phyloP scores from a whole-genome alignment of 1,139 yeast species.

The Wickerhamiella infanticola region DNA sequence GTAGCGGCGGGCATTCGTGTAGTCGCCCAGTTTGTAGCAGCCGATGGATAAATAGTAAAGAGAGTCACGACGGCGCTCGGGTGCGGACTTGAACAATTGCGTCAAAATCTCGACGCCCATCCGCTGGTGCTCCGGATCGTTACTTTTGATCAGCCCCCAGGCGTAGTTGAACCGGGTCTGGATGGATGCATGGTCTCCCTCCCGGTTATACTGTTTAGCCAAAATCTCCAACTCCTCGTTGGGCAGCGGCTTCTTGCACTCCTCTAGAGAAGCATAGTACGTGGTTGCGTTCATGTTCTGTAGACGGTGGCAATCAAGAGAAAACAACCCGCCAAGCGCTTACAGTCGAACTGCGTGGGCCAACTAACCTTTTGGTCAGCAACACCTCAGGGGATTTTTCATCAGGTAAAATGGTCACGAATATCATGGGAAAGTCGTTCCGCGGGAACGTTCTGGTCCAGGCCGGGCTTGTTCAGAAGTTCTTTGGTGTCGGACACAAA shows the following conservation, averaged over 20 bases:
- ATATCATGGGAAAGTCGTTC: conserved; percentile 28
- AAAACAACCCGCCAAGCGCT: too few relatives aligned
- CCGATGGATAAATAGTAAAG: conserved; percentile 81
- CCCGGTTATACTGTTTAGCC: conserved; percentile 63
- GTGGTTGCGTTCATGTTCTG: neutral
- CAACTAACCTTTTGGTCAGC: too few relatives aligned
- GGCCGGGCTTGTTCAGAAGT: conserved; percentile 59
- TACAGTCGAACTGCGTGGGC: too few relatives aligned
- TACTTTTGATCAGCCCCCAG: conserved; percentile 83
- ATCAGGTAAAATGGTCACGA: conserved; percentile 21
- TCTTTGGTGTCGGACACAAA: conserved; percentile 69
- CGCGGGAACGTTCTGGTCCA: conserved; percentile 26
- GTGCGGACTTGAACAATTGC: conserved; percentile 59
- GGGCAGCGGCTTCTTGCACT: conserved; percentile 38
- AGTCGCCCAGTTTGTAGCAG: conserved; percentile 77
- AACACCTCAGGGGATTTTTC: too few relatives aligned
- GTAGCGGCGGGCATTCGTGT: conserved; percentile 70
- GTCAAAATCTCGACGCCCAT: conserved; percentile 67
- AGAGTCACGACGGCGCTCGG: conserved; percentile 76
- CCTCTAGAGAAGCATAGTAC: conserved; percentile 14
- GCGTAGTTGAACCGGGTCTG: conserved; percentile 89
- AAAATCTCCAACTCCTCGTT: conserved; percentile 61
- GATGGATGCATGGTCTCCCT: conserved; percentile 62
- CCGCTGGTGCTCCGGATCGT: conserved; percentile 44
- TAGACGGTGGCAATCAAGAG: too few relatives aligned